These are phyloP conservation scores for Bacidia rubella DNA, from an alignment of 495 filamentous ascomycete species.

Conservation along the genomic window DNA sequence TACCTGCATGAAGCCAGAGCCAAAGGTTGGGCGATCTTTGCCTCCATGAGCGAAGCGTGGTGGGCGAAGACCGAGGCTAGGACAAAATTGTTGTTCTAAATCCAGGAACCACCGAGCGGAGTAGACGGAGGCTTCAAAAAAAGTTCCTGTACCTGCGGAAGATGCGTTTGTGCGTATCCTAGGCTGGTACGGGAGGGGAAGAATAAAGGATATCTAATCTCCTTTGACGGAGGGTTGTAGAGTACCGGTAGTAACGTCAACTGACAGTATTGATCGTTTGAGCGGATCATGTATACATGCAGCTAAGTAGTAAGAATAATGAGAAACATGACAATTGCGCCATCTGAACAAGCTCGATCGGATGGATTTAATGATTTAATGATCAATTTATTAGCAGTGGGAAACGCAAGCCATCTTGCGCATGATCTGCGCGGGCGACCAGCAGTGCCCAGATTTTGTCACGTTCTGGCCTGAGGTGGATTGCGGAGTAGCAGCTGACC, in stretches of 20 bases:
- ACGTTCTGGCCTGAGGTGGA: not conserved
- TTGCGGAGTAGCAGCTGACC: not conserved
- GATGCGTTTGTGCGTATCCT: not conserved
- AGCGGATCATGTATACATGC: too few species aligned
- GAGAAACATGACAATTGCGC: too few species aligned
- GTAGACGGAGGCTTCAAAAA: not conserved
- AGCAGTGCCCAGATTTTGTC: not conserved
- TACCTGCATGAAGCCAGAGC: constrained; percentile 4
- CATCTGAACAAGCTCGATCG: too few species aligned
- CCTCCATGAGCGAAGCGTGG: constrained; percentile 1
- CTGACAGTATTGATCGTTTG: not conserved
- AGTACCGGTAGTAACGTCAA: not conserved
- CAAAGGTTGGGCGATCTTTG: not conserved
- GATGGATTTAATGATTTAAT: too few species aligned
- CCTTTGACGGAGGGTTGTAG: not conserved
- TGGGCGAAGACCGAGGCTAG: not conserved
- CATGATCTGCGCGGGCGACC: not conserved
- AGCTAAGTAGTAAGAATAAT: too few species aligned
- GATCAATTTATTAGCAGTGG: not conserved
- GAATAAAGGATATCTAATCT: not conserved
- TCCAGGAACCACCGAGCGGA: constrained; percentile 4
- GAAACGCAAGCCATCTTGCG: not conserved
- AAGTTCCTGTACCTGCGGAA: constrained; percentile 5
- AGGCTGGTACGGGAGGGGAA: not conserved
- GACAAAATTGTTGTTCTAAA: constrained; percentile 3